These are phyloP conservation scores for Yamadazyma sp. DNA, from an alignment of 805 yeast genomes.

Conservation along the genomic window DNA sequence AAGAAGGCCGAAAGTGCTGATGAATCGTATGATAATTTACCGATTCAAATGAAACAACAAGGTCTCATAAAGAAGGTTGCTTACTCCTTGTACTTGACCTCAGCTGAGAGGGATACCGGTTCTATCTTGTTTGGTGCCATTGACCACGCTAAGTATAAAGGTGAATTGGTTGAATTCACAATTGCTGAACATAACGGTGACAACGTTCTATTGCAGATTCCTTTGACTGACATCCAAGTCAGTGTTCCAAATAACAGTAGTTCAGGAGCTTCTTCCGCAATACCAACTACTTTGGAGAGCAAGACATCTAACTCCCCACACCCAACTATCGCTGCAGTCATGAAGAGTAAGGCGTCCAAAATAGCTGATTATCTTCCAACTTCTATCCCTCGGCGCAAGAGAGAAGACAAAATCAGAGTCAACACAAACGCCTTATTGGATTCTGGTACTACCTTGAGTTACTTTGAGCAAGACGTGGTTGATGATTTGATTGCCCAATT, in stretches of 20 bases:
- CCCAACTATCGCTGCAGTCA: conserved; percentile 14
- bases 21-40: conserved; percentile 32
- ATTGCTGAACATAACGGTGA: conserved; percentile 14
- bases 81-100: conserved; percentile 39
- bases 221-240: conserved; percentile 20
- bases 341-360: too few species aligned
- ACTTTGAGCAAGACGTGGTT: conserved; percentile 16
- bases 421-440: conserved; percentile 17
- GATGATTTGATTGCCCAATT: conserved; percentile 9
- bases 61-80: conserved; percentile 36
- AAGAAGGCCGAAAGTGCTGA: conserved; percentile 13
- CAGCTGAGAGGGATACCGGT: conserved; percentile 24
- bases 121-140: conserved; percentile 34
- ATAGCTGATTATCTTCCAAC: too few species aligned
- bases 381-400: too few species aligned
- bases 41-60: conserved; percentile 32
- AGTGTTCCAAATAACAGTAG: conserved; percentile 8
- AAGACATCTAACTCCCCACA: conserved; percentile 5
- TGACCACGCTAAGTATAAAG: conserved; percentile 28
- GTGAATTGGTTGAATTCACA: conserved; percentile 26
- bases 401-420: conserved; percentile 8
- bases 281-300: conserved; percentile 12
- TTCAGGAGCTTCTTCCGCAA: conserved; percentile 8
- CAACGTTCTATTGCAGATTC: conserved; percentile 20
- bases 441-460: conserved; percentile 23